Evolutionary conservation across 1,284 basidiomycete species (phyloP), one percentile per base, ranked within the genome.

Genomic region (Megacollybia platyphylla): DNA sequence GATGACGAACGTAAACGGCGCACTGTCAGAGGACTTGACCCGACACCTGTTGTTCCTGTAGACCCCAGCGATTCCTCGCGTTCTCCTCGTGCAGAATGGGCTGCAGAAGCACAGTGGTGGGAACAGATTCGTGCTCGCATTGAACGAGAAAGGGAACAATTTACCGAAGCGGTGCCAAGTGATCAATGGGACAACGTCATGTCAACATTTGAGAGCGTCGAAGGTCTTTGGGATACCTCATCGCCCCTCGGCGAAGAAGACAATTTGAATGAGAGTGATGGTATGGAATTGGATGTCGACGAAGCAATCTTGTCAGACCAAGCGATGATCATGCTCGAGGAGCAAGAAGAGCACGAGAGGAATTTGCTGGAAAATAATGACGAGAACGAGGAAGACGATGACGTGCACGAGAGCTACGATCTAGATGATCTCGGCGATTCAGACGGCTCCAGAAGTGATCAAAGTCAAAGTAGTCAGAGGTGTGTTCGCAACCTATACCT

Each of bases 171-270:
- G 20, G 20, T 5, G 20, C 5, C 20, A 24, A 24, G 1, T 72
- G 75, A 58, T 62, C 63, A 60, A n/a, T 72, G 70, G 70, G 65
- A 69, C 44, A 49, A 51, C 13, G 77, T 88, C 36, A 85, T 90
- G 80, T 86, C 87, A 1, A 79, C 86, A 0, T 94, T 93, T 52
- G 83, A 92, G 56, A 92, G 89, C 42, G 68, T 89, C 5, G 78
- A 87, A 58, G 79, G 73, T 0, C 63, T 87, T 2, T 87, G 85
- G 84, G 75, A 78, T 41, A 58, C 68, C 34, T 53, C 65, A 37
- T n/a, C 39, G 7, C 13, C 13, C 36, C 10, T 11, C 18, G 7
- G 15, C 11, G 30, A 4, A n/a, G 50, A 59, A 5, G 51, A 58
- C 27, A 51, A 49, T 17, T 44, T 48, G 10, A 51, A 54, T 13